phyloP scores from a whole-genome alignment of 1,284 basidiomycete genomes.

The Athelia psychrophila region DNA sequence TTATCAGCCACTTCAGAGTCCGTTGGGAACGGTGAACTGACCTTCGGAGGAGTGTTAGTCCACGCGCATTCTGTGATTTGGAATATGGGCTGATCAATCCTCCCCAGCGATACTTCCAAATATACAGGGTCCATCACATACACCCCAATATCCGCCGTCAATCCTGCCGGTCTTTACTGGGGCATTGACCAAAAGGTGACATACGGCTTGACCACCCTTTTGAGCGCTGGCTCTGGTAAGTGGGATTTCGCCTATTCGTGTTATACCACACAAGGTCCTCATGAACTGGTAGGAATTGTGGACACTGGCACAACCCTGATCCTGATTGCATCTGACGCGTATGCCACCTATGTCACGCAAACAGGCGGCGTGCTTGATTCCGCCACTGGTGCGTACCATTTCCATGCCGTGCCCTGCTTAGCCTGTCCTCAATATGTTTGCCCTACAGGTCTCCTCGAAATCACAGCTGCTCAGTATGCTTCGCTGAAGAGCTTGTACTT shows the following conservation, averaged over 20 bases:
- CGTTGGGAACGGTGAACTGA: conserved; percentile 39
- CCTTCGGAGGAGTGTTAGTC: conserved; percentile 39
- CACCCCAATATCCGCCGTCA: conserved; percentile 48
- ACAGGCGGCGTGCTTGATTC: conserved; percentile 43
- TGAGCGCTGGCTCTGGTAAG: conserved; percentile 55
- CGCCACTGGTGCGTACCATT: conserved; percentile 10
- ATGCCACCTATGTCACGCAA: conserved; percentile 39
- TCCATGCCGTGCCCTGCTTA: conserved; percentile 19
- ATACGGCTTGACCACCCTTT: conserved; percentile 41
- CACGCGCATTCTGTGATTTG: not conserved
- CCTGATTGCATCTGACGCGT: conserved; percentile 32
- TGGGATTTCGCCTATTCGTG: too few relatives aligned
- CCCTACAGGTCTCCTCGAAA: conserved; percentile 52
- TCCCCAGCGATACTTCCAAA: not conserved
- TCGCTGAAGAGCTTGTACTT: conserved; percentile 56
- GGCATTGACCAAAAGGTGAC: conserved; percentile 51
- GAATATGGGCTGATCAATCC: not conserved
- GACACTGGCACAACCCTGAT: conserved; percentile 19
- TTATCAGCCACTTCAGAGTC: conserved; percentile 21
- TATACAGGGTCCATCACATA: conserved; percentile 42
- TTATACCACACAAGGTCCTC: too few relatives aligned
- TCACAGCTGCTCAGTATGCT: conserved; percentile 48
- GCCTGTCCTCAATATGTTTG: not conserved
- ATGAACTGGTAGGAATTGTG: conserved; percentile 11
- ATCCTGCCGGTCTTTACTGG: conserved; percentile 47